A percentile compares a stretch with the other conserved stretches of the same genome.
Evolutionary conservation across 2,329 filamentous ascomycete species (phyloP).

Genomic region (Ceratocystis papillata): DNA sequence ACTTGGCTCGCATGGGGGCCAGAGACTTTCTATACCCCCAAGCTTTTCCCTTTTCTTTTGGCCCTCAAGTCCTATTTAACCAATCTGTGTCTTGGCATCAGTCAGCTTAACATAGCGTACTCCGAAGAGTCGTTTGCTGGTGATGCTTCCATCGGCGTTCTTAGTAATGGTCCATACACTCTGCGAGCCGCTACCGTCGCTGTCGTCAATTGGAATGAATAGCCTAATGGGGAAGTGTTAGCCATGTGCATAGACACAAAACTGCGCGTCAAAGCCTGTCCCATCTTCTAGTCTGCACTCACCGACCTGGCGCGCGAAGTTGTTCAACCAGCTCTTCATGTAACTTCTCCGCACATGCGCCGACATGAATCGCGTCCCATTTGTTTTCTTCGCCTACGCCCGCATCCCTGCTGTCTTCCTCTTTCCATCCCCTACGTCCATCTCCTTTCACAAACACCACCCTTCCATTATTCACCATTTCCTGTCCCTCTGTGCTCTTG

Average conservation of each 20-base stretch:
- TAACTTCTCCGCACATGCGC: conserved; percentile 66
- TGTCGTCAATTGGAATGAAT: conserved; percentile 65
- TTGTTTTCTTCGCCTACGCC: background rate
- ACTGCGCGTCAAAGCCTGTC: conserved; percentile 21
- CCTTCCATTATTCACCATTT: conserved; percentile 50
- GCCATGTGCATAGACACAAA: background rate
- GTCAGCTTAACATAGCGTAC: conserved; percentile 70
- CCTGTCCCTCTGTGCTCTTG: conserved; percentile 48
- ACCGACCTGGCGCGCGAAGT: conserved; percentile 63
- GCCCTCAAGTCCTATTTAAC: background rate
- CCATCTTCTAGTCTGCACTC: conserved; percentile 26
- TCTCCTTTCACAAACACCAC: conserved; percentile 68
- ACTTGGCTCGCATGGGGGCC: too few relatives aligned
- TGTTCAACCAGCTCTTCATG: conserved; percentile 66
- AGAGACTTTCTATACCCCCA: background rate
- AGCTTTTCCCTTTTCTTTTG: background rate
- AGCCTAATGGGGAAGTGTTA: conserved; percentile 36
- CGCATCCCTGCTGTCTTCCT: conserved; percentile 33
- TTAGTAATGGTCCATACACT: conserved; percentile 68
- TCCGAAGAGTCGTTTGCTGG: conserved; percentile 47
- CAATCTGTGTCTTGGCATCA: conserved; percentile 44
- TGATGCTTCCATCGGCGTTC: conserved; percentile 51
- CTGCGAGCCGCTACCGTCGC: conserved; percentile 40
- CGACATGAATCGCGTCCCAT: conserved; percentile 94
- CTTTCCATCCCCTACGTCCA: conserved; percentile 53